Percentiles rank a stretch among this genome's conserved stretches.
Conservation (phyloP, 116 monocot species). For the Iris pallida region DNA sequence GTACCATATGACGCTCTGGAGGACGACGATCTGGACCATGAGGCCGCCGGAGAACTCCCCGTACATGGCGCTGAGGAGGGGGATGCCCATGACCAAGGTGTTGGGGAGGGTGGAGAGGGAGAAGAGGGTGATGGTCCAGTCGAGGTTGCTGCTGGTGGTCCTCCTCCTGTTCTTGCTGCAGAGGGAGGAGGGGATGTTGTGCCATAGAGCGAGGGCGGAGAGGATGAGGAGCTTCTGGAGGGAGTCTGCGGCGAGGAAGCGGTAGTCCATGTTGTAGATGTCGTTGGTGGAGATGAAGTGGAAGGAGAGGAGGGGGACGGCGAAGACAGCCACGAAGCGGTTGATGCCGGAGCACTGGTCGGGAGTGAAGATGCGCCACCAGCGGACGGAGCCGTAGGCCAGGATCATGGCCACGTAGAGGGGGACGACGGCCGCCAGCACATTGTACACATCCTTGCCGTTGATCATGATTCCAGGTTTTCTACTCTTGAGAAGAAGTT, state of each 20-base stretch:
- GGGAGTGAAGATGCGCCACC: conserved; percentile 42
- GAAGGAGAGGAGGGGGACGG: conserved; percentile 42
- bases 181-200: neutral
- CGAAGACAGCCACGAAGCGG: conserved; percentile 41
- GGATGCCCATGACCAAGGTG: conserved; percentile 66
- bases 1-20: conserved; percentile 54
- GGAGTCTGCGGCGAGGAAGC: conserved; percentile 45
- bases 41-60: conserved; percentile 39
- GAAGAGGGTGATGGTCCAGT: conserved; percentile 60
- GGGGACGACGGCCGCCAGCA: conserved; percentile 31
- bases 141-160: conserved; percentile 11
- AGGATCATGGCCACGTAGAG: conserved; percentile 43
- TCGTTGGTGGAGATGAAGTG: conserved; percentile 53
- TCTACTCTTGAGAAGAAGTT: neutral
- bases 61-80: conserved; percentile 62
- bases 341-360: conserved; percentile 45
- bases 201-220: conserved; percentile 22
- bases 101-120: conserved; percentile 63
- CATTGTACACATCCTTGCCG: conserved; percentile 42
- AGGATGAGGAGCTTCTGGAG: conserved; percentile 48
- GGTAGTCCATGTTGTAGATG: conserved; percentile 47
- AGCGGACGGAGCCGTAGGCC: conserved; percentile 33
- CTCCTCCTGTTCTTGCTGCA: neutral
- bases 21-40: conserved; percentile 51
- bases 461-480: conserved; percentile 17